Percentiles rank a stretch among this genome's conserved stretches.
phyloP scores from a whole-genome alignment of 768 basidiomycete genomes.

The Suillus americanus region DNA sequence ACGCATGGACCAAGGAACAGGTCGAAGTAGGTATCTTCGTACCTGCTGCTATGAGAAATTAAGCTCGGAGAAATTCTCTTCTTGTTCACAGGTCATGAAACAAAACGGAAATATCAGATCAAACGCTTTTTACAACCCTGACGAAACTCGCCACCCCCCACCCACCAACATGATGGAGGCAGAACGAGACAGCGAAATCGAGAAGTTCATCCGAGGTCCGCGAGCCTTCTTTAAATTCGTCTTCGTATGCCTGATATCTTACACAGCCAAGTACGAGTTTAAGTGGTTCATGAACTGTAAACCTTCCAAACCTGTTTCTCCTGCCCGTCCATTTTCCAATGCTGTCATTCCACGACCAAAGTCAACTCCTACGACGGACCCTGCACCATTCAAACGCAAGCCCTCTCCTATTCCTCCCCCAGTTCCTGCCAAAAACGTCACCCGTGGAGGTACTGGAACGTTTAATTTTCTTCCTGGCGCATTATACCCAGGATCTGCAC shows the following conservation, averaged over 20 bases:
- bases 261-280: slow-evolving; percentile 78
- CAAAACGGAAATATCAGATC: slow-evolving; percentile 79
- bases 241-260: neutral
- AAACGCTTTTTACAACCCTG: slow-evolving; percentile 79
- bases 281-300: slow-evolving; percentile 60
- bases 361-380: slow-evolving; percentile 17
- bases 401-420: slow-evolving; percentile 25
- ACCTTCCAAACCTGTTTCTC: slow-evolving; percentile 42
- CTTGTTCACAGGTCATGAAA: slow-evolving; percentile 63
- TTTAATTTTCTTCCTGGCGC: slow-evolving; percentile 14
- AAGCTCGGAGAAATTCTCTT: slow-evolving; percentile 14
- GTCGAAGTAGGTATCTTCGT: slow-evolving; percentile 59
- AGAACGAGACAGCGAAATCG: slow-evolving; percentile 87
- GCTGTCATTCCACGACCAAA: slow-evolving; percentile 17
- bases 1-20: slow-evolving; percentile 87
- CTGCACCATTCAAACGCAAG: slow-evolving; percentile 13
- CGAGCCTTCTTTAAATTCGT: neutral
- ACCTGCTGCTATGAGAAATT: slow-evolving; percentile 9
- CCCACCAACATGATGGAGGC: slow-evolving; percentile 76
- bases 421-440: slow-evolving; percentile 27
- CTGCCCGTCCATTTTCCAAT: slow-evolving; percentile 40
- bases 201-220: slow-evolving; percentile 85
- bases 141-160: slow-evolving; percentile 79
- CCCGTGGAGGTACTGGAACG: slow-evolving; percentile 14
- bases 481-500: slow-evolving; percentile 4